Conservation (phyloP, 2,329 filamentous ascomycete genomes). For the Claviceps sorghi region DNA sequence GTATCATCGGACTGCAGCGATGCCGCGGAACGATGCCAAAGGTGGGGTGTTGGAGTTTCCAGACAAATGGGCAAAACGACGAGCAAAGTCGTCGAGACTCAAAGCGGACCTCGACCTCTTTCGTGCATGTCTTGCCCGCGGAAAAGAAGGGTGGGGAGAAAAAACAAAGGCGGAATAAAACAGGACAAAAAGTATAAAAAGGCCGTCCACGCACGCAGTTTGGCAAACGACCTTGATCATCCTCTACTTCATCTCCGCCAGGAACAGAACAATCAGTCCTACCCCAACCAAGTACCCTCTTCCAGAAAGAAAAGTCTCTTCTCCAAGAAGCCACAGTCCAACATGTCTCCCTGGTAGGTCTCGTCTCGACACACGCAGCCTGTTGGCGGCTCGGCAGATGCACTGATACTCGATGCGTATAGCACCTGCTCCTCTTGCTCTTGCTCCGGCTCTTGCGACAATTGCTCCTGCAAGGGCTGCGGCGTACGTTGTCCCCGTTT, state of each 20-base stretch:
- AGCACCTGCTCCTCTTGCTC: slow-evolving; percentile 11
- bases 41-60: neutral
- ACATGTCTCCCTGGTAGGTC: slow-evolving; percentile 9
- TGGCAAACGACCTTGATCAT: neutral
- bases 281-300: neutral
- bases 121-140: too few relatives aligned
- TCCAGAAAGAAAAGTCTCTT: neutral
- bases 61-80: too few relatives aligned
- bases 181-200: slow-evolving; percentile 5
- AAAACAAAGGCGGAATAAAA: neutral
- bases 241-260: too few relatives aligned
- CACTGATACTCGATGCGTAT: neutral
- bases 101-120: too few relatives aligned
- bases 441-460: slow-evolving; percentile 11
- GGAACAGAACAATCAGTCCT: neutral
- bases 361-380: too few relatives aligned
- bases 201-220: neutral
- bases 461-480: slow-evolving; percentile 13
- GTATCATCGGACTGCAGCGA: neutral
- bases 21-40: neutral
- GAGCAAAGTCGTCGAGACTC: neutral
- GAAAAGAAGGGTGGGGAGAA: too few relatives aligned
- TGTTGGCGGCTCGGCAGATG: too few relatives aligned
- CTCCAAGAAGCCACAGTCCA: neutral
- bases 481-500: slow-evolving; percentile 10